Conservation (phyloP, 306 rosid species). For the Hippophae tibetana region DNA sequence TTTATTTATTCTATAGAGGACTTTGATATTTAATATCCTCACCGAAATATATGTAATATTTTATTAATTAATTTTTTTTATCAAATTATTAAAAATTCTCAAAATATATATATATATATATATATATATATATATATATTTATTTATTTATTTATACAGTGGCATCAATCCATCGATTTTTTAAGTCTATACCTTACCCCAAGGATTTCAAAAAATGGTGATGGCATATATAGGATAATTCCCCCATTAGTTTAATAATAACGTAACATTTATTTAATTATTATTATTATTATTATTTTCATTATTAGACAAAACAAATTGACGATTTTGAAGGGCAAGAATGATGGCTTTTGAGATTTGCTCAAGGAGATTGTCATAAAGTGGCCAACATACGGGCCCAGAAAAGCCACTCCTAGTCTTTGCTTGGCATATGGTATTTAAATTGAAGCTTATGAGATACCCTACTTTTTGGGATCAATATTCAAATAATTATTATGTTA, state of each 20-base stretch:
- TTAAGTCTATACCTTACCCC: too few relatives aligned
- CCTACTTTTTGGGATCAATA: constrained; percentile 9
- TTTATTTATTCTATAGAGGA: too few relatives aligned
- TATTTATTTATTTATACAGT: neutral
- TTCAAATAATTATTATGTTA: too few relatives aligned
- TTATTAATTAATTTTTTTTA: too few relatives aligned
- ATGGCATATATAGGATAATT: neutral
- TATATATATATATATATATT: neutral
- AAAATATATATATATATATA: neutral
- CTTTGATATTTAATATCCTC: too few relatives aligned
- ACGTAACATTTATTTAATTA: constrained; percentile 4
- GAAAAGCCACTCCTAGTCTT: constrained; percentile 2
- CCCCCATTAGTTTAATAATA: neutral
- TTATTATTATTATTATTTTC: neutral
- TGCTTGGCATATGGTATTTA: constrained; percentile 13
- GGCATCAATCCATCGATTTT: neutral
- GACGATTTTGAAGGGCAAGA: constrained; percentile 13
- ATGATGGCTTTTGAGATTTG: constrained; percentile 21
- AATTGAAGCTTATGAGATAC: constrained; percentile 19
- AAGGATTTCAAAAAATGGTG: neutral
- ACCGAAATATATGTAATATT: too few relatives aligned
- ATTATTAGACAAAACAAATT: constrained; percentile 13
- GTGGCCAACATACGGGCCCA: constrained; percentile 62
- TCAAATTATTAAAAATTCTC: too few relatives aligned
- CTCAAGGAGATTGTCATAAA: constrained; percentile 18